Base-by-base conservation (phyloP, 2,329 filamentous ascomycete genomes). In the Rutstroemia sp. region DNA sequence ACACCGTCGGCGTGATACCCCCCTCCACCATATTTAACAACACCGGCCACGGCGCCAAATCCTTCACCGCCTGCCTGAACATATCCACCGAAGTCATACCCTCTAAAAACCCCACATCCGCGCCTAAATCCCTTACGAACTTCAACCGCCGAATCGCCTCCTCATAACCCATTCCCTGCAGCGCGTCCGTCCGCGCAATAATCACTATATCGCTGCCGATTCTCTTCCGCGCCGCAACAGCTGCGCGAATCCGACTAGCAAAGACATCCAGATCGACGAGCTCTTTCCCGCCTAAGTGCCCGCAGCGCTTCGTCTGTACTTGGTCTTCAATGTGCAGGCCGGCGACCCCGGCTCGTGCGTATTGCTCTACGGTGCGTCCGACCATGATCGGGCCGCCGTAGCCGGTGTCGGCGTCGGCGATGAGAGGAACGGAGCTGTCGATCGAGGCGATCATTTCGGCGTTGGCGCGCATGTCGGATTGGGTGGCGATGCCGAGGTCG, bases 271-370 rank as follows among this genome's bases (percentile, higher is more conserved):
- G 21, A 5, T 42, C 27, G 14, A 54, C 83, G 12, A 87, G 70
- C 56, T 80, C 73, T 68, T 88, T 87, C 54, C 81, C 81, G 0
- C 70, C 68, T 0, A 87, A 72, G 65, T 87, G 84, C 0, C 84
- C 84, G 66, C 83, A 87, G 9, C 83, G 78, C 71, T 88, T 87
- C 46, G 76, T 79, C 45, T 77, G 72, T 17, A 86, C 75, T 70
- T 87, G 82, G 68, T 85, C 82, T 67, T 86, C 82, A 56, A 86
- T 76, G 63, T 86, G 81, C 19, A 84, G 69, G 0, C 73, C 82
- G 1, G 82, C 81, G 3, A 86, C 77, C 14, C 81, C 81, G 5
- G 76, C 51, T 14, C 19, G 37, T 72, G 25, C 74, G 72, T 49
- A 75, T 73, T 68, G 16, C 17, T 42, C 34, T 2, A 42, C 38